Conservation (phyloP, 768 basidiomycete species). For the Lentinula boryana region DNA sequence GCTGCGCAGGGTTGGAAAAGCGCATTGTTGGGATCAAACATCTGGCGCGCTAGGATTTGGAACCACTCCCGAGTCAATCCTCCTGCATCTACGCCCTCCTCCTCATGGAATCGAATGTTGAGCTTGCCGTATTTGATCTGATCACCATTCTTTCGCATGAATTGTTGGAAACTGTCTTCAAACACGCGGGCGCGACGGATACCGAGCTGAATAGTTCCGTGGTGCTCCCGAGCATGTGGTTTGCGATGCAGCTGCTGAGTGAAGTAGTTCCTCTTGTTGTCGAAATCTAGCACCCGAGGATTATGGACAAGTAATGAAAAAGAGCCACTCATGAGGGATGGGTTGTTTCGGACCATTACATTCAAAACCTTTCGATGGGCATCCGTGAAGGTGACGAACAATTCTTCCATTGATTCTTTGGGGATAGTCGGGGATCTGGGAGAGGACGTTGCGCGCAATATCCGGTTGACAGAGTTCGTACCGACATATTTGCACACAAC, state of each 20-base stretch:
- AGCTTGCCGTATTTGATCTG: conserved; percentile 98
- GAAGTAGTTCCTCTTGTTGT: conserved; percentile 98
- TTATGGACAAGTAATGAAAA: conserved; percentile 96
- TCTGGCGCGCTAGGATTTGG: conserved; percentile 94
- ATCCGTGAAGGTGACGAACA: conserved; percentile 92
- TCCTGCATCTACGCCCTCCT: conserved; percentile 98
- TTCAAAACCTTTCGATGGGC: conserved; percentile 91
- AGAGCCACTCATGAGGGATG: conserved; percentile 95
- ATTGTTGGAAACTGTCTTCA: conserved; percentile 92
- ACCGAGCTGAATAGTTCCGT: conserved; percentile 80
- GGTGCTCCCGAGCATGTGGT: conserved; percentile 72
- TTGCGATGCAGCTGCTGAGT: conserved; percentile 87
- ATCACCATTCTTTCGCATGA: conserved; percentile 87
- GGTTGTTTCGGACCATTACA: conserved; percentile 97
- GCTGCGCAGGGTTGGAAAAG: conserved; percentile 98
- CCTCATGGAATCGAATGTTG: conserved; percentile 91
- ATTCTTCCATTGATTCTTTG: conserved; percentile 78
- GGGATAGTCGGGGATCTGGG: conserved; percentile 65
- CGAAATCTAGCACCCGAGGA: conserved; percentile 94
- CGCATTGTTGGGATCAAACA: conserved; percentile 99
- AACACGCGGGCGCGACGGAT: conserved; percentile 90
- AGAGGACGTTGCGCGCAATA: conserved; percentile 59
- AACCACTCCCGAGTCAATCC: conserved; percentile 99
- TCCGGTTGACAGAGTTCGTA: conserved; percentile 48
- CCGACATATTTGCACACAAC: conserved; percentile 96